Evolutionary conservation across 495 filamentous ascomycete genomes (phyloP).

Genomic region (Hypoxylon lienhwacheense): DNA sequence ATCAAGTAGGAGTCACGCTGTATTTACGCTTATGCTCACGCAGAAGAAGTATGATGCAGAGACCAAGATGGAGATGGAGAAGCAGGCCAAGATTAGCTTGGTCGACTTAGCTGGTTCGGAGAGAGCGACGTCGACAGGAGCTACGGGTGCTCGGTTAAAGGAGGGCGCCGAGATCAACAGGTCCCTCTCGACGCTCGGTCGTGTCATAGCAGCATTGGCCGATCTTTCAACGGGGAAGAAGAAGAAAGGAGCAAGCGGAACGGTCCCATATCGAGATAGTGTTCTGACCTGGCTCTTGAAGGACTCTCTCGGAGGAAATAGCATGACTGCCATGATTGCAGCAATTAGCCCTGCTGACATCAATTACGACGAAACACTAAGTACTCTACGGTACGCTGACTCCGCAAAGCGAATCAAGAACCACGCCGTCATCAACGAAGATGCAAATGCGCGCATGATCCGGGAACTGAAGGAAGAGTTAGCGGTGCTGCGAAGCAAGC

Average conservation of each 20-base stretch:
- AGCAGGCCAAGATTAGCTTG: conserved; percentile 95
- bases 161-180: conserved; percentile 99
- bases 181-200: conserved; percentile 92
- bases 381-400: conserved; percentile 94
- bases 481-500: conserved; percentile 80
- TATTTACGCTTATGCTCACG: conserved; percentile 94
- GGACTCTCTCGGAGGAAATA: conserved; percentile 96
- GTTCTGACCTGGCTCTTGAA: conserved; percentile 96
- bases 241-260: conserved; percentile 67
- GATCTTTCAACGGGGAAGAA: conserved; percentile 87
- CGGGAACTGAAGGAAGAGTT: conserved; percentile 96
- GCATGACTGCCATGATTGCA: conserved; percentile 99
- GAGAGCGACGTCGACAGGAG: conserved; percentile 91
- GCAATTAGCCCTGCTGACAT: conserved; percentile 98
- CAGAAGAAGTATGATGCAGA: conserved; percentile 93
- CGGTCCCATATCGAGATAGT: conserved; percentile 97
- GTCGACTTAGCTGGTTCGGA: conserved; percentile 98
- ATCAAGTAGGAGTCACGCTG: conserved; percentile 94
- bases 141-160: conserved; percentile 92
- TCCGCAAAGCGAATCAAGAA: conserved; percentile 99
- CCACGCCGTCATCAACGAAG: conserved; percentile 98
- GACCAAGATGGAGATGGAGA: conserved; percentile 94
- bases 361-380: conserved; percentile 97
- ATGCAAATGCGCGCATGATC: conserved; percentile 98
- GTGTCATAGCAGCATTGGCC: conserved; percentile 96